Evolutionary conservation across 2,329 filamentous ascomycete species (phyloP), one percentile per base, ranked within the genome.

Genomic region (Alternaria solani): DNA sequence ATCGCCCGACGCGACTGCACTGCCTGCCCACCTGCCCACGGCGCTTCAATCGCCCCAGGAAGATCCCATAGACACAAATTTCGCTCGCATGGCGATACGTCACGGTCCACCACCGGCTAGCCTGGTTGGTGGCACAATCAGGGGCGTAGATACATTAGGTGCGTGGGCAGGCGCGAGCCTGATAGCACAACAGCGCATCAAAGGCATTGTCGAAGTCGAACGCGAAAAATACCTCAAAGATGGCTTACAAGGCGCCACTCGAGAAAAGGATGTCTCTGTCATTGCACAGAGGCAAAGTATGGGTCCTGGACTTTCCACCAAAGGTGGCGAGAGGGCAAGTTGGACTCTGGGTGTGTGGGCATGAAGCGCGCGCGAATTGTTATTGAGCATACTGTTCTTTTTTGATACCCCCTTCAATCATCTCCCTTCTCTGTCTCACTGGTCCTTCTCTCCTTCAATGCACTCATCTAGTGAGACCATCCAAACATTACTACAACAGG

Each of bases 141-240:
- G 91, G 26, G 89, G 85, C 2, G 80, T 93, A 2, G 88, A 91
- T 62, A 88, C 89, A 1, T 78, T 94, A 1, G 91, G 91, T 0
- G 81, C 91, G 2, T 94, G 91, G 91, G 85, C 86, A 20, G 91
- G 91, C 11, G 91, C 88, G 3, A 93, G 90, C 73, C 73, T 94
- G 55, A 80, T 91, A 18, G 86, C 89, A 3, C 87, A 89, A 65
- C 81, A 93, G 59, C 89, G 89, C 57, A 83, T 92, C 4, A 86
- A 87, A 36, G 88, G 90, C 2, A 84, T 92, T 53, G 89, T 89
- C 2, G 86, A 89, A 30, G 81, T 94, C 20, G 91, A 93, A 63
- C 83, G 89, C 26, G 91, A 94, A 7, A 81, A 87, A 34, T 94
- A 91, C 84, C 75, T 89, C 46, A 87, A 88, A 66, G 85, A 92